Evolutionary conservation across 176 grass and related monocot species (phyloP).

Genomic region (Echinochloa phyllopogon): DNA sequence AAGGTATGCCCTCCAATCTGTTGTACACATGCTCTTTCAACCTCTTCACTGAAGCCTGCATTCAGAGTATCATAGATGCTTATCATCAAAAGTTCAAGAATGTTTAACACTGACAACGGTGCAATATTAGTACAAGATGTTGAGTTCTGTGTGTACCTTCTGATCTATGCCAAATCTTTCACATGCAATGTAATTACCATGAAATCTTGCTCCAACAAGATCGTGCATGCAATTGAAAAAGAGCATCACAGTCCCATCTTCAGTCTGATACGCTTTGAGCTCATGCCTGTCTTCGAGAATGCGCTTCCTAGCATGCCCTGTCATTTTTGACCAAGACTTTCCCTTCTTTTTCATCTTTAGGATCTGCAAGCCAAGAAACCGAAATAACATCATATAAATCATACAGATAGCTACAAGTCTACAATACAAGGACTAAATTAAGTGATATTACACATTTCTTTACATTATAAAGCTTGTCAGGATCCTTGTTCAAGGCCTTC

Average conservation of each 20-base stretch:
- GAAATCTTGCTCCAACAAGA: slow-evolving; percentile 38
- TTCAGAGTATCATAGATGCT: not conserved
- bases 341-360: slow-evolving; percentile 17
- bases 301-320: slow-evolving; percentile 39
- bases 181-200: not conserved
- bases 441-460: not conserved
- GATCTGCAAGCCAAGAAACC: slow-evolving; percentile 28
- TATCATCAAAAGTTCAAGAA: not conserved
- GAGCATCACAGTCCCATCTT: not conserved
- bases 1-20: not conserved
- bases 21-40: not conserved
- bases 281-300: slow-evolving; percentile 15
- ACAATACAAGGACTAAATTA: not conserved
- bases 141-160: not conserved
- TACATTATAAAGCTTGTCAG: slow-evolving; percentile 24
- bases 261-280: not conserved
- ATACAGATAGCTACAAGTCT: not conserved
- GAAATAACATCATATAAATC: not conserved
- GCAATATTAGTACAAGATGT: not conserved
- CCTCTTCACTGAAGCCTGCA: not conserved
- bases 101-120: not conserved
- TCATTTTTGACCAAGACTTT: slow-evolving; percentile 41
- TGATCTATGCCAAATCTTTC: not conserved
- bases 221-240: slow-evolving; percentile 30
- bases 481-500: slow-evolving; percentile 36